Evolutionary conservation across 495 filamentous ascomycete genomes (phyloP).

Genomic region (Hypoxylon lienhwacheense): DNA sequence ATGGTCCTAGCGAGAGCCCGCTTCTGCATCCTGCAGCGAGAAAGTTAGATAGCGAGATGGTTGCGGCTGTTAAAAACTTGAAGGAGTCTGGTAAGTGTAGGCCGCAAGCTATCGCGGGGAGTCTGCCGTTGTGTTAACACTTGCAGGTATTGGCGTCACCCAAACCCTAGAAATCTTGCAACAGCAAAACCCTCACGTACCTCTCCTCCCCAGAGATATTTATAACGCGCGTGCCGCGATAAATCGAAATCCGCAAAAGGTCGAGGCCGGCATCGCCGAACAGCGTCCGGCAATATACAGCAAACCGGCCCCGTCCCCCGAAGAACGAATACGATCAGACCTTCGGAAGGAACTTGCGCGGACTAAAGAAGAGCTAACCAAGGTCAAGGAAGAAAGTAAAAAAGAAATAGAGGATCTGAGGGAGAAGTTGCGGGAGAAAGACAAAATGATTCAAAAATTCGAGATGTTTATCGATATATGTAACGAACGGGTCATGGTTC

Average conservation of each 20-base stretch:
- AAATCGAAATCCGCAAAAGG: slow-evolving; percentile 59
- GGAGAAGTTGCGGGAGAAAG: slow-evolving; percentile 52
- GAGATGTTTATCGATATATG: slow-evolving; percentile 64
- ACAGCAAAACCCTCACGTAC: slow-evolving; percentile 56
- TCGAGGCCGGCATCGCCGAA: slow-evolving; percentile 53
- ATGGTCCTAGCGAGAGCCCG: slow-evolving; percentile 59
- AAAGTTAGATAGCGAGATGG: slow-evolving; percentile 60
- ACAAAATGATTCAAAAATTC: slow-evolving; percentile 58
- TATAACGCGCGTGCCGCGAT: slow-evolving; percentile 62
- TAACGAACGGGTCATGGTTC: slow-evolving; percentile 59
- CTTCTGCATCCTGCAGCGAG: slow-evolving; percentile 58
- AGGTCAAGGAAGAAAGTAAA: slow-evolving; percentile 47
- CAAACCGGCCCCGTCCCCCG: slow-evolving; percentile 57
- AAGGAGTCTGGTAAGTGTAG: slow-evolving; percentile 56
- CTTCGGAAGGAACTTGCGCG: slow-evolving; percentile 55
- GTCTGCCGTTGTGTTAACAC: slow-evolving; percentile 29
- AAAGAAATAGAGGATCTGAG: slow-evolving; percentile 55
- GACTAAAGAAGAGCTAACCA: slow-evolving; percentile 51
- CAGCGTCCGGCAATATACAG: slow-evolving; percentile 58
- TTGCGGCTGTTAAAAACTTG: slow-evolving; percentile 57
- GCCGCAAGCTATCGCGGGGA: background rate
- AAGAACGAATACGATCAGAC: slow-evolving; percentile 58
- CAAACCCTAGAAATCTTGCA: slow-evolving; percentile 60
- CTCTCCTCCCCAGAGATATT: slow-evolving; percentile 57
- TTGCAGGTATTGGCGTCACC: slow-evolving; percentile 55